Evolutionary conservation across 73 alveolate genomes (phyloP).

Genomic region (Paramecium sonneborni): DNA sequence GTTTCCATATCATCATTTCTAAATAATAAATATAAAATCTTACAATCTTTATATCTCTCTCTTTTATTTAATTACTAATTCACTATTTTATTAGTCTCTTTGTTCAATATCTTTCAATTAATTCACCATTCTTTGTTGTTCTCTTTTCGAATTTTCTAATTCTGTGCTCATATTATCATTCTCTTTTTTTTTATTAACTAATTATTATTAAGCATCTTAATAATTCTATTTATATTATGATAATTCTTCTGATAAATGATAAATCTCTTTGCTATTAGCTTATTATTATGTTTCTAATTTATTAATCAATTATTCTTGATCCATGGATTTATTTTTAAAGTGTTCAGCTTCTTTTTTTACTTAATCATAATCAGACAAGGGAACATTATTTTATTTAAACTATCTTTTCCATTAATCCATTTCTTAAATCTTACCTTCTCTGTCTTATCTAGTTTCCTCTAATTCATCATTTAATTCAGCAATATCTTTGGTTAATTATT

Average conservation of each 20-base stretch:
- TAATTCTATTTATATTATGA: not conserved
- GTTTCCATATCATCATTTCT: conserved; percentile 47
- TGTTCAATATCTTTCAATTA: not conserved
- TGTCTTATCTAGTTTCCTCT: conserved; percentile 32
- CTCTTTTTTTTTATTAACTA: conserved; percentile 17
- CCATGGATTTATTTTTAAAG: not conserved
- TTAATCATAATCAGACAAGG: not conserved
- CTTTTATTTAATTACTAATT: not conserved
- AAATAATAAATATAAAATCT: not conserved
- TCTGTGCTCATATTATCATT: conserved; percentile 13
- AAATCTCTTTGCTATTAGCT: not conserved
- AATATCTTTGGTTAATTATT: not conserved
- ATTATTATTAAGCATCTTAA: not conserved
- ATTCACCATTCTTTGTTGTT: not conserved
- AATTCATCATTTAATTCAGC: conserved; percentile 37
- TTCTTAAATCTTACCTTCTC: conserved; percentile 18
- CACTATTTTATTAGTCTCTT: conserved; percentile 4
- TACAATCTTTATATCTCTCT: conserved; percentile 32
- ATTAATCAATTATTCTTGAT: not conserved
- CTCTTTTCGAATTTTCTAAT: conserved; percentile 12
- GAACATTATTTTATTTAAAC: conserved; percentile 22
- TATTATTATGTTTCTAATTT: conserved; percentile 7
- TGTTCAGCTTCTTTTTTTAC: conserved; percentile 4
- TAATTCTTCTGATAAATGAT: not conserved
- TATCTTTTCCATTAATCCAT: conserved; percentile 45